Evolutionary conservation across 208 protist genomes (phyloP), one percentile per base, ranked within the genome.

Genomic region (Leptomonas pyrrhocoris): DNA sequence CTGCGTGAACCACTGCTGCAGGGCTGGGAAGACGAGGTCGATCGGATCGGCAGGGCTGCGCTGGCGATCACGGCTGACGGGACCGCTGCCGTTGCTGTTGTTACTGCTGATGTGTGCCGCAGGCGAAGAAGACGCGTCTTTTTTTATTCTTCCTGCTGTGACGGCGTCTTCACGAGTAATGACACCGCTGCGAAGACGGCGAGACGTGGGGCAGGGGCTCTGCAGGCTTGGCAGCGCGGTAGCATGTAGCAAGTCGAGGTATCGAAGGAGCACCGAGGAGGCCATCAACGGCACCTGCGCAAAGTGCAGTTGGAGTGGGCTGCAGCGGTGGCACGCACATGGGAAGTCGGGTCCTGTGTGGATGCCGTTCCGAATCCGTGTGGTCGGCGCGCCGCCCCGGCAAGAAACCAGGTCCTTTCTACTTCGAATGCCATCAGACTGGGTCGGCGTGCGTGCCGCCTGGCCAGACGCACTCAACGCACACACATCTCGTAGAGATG

Each of bases 241-340:
- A 2, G 53, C 51, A 48, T 73, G 65, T 12, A 73, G 61, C 34
- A 65, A 27, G 21, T 69, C 67, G 5, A 79, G 46, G 66, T 74
- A 73, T 16, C 61, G 61, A 7, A 57, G 56, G 4, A 76, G 61
- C 40, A 64, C 53, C 25, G 64, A n/a, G 9, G 54, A 69, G 48
- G 50, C 3, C 63, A 77, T 43, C 11, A 51, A 55, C n/a, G 66
- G 51, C 55, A 83, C 65, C 58, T 73, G 69, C 7, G 75, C 75
- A 55, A 81, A 76, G 36, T 81, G 68, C 46, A 73, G 60, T 46
- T 67, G 57, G 7, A 77, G 45, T 11, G 61, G 68, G 27, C 46
- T 45, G 59, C 74, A 80, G 8, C 56, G 66, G 25, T 62, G 36
- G 54, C 73, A 79, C 31, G 12, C 53, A 57, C 28, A 57, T 11